phyloP scores from a whole-genome alignment of 352 stramenopile genomes.

The Peronospora destructor region DNA sequence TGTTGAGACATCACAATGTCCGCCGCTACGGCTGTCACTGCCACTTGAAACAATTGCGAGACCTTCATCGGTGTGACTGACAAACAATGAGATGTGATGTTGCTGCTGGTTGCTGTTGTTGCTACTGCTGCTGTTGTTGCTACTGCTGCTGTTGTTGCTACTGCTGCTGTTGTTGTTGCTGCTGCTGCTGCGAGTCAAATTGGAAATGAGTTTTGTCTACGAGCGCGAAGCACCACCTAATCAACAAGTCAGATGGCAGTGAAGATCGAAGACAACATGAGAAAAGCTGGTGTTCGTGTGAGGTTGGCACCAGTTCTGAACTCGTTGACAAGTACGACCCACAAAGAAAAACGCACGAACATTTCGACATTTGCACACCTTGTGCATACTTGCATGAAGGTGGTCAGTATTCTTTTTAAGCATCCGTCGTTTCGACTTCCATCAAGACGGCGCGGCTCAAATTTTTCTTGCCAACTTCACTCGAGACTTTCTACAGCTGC shows the following conservation, averaged over 20 bases:
- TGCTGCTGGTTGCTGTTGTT: slow-evolving; percentile 7
- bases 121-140: slow-evolving; percentile 9
- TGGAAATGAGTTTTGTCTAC: slow-evolving; percentile 21
- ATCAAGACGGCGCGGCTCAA: slow-evolving; percentile 6
- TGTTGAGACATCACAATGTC: slow-evolving; percentile 21
- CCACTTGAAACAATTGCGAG: slow-evolving; percentile 22
- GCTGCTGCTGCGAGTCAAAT: slow-evolving; percentile 16
- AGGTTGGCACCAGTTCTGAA: neutral
- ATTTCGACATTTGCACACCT: slow-evolving; percentile 9
- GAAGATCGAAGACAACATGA: slow-evolving; percentile 3
- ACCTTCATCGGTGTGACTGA: slow-evolving; percentile 23
- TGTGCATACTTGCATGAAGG: slow-evolving; percentile 16
- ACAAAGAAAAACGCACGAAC: slow-evolving; percentile 20
- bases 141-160: slow-evolving; percentile 7
- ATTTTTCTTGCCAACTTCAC: neutral
- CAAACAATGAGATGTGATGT: slow-evolving; percentile 4
- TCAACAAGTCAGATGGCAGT: slow-evolving; percentile 7
- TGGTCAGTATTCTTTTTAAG: slow-evolving; percentile 16
- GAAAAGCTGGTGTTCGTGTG: slow-evolving; percentile 3
- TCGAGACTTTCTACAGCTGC: slow-evolving; percentile 9
- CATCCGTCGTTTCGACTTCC: slow-evolving; percentile 7
- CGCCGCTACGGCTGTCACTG: slow-evolving; percentile 5
- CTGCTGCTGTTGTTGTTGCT: slow-evolving; percentile 8
- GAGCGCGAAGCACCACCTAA: slow-evolving; percentile 11
- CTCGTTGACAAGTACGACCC: slow-evolving; percentile 8